Base-by-base conservation (phyloP, 768 basidiomycete species). In the Pleurotus salmoneostramineus region DNA sequence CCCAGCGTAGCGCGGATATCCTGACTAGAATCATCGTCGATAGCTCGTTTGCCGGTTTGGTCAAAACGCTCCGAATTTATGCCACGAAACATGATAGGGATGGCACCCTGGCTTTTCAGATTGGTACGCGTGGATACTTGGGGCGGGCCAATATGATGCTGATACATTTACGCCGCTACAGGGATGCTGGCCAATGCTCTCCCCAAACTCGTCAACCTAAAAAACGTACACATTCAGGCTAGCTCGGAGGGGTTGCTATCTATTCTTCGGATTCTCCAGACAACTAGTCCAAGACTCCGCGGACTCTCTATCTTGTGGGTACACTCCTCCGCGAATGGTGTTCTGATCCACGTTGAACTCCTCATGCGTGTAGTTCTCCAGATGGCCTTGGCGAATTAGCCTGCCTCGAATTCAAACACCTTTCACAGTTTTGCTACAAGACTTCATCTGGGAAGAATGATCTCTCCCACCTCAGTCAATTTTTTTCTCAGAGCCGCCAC, bases 151-250 rank as follows among this genome's bases (percentile, higher is more conserved):
- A 33, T 11, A 40, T 42, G 45, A 50, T 21, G 34, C 7, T 50
- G n/a, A 47, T 34, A 8, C 21, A 27, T 27, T 27, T 44, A 33
- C 17, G 36, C 47, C 15, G 37, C 48, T 14, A 0, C 21, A 87
- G 86, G 85, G 31, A 88, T 89, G 82, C 71, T 89, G 55, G 78
- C 82, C 15, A 89, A 88, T 46, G 84, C 85, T 3, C 72, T 90
- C 7, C 85, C 87, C 6, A 85, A 83, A 63, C 66, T 89, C 32
- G 68, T 70, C 50, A 86, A 83, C 61, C 72, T 89, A 36, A 75
- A 79, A 33, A 83, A 83, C 57, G 78, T 87, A 2, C 81, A 84
- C 65, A 82, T 86, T 45, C 78, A 79, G n/a, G 83, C 85, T 12
- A 72, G 77, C 1, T 76, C 72, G 40, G 82, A 83, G 14, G 76